Evolutionary conservation across 345 rosid genomes (phyloP).

Genomic region (Fremontodendron californicum): DNA sequence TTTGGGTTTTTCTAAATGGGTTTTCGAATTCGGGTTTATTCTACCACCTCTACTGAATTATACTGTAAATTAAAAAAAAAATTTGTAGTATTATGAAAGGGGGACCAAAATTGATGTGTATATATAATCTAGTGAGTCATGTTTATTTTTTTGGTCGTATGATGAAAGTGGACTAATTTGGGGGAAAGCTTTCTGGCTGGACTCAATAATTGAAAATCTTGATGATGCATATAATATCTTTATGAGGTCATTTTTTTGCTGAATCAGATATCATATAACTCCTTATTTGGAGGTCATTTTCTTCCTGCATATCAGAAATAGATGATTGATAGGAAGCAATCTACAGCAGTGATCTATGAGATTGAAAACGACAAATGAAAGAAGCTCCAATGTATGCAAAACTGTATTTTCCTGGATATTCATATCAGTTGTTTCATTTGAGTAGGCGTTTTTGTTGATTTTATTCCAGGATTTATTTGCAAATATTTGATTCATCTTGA

Average conservation of each 20-base stretch:
- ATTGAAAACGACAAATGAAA: neutral
- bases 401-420: neutral
- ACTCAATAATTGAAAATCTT: neutral
- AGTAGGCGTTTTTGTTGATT: neutral
- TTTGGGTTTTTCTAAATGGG: too few relatives aligned
- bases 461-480: neutral
- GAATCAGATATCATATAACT: neutral
- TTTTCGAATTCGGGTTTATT: too few relatives aligned
- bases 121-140: neutral
- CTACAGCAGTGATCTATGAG: neutral
- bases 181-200: neutral
- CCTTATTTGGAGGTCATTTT: neutral
- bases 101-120: neutral
- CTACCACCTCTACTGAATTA: too few relatives aligned
- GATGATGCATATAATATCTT: neutral
- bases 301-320: neutral
- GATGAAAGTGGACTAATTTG: neutral
- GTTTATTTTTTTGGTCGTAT: neutral
- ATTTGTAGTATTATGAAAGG: neutral
- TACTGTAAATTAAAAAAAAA: too few relatives aligned
- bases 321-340: too few relatives aligned
- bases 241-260: neutral
- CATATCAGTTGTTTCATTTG: neutral
- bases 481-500: neutral
- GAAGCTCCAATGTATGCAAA: neutral